Conservation (phyloP, 2,329 filamentous ascomycete species). For the Colletotrichum cuscutae region DNA sequence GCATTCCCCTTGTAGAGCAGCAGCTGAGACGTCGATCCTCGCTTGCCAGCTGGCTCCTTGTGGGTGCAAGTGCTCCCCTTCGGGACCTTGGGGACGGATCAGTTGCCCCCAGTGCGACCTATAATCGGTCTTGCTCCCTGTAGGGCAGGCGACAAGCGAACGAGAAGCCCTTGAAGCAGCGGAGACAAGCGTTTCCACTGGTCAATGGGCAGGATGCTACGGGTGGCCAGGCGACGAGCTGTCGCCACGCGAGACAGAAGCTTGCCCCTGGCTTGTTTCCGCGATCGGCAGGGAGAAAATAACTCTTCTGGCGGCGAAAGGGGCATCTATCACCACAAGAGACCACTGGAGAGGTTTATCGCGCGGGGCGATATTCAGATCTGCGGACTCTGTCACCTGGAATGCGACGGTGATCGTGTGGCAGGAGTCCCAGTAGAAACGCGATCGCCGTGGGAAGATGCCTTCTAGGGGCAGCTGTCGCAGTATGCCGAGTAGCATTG, state of each 20-base stretch:
- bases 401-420: slow-evolving; percentile 9
- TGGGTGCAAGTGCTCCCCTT: not conserved
- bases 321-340: not conserved
- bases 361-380: not conserved
- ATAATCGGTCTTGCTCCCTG: not conserved
- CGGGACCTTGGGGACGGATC: not conserved
- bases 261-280: not conserved
- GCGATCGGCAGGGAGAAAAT: slow-evolving; percentile 9
- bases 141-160: not conserved
- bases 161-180: not conserved
- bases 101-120: not conserved
- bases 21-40: slow-evolving; percentile 10
- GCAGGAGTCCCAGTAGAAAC: not conserved
- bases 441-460: not conserved
- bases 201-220: not conserved
- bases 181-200: slow-evolving; percentile 16
- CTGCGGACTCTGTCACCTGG: not conserved
- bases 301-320: not conserved
- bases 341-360: not conserved
- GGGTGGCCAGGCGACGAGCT: not conserved
- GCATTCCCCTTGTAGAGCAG: not conserved
- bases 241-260: not conserved
- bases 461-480: not conserved
- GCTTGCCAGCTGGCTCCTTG: not conserved
- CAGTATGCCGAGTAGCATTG: not conserved